Evolutionary conservation across 2,329 filamentous ascomycete genomes (phyloP).

Genomic region (Lomentospora prolificans): DNA sequence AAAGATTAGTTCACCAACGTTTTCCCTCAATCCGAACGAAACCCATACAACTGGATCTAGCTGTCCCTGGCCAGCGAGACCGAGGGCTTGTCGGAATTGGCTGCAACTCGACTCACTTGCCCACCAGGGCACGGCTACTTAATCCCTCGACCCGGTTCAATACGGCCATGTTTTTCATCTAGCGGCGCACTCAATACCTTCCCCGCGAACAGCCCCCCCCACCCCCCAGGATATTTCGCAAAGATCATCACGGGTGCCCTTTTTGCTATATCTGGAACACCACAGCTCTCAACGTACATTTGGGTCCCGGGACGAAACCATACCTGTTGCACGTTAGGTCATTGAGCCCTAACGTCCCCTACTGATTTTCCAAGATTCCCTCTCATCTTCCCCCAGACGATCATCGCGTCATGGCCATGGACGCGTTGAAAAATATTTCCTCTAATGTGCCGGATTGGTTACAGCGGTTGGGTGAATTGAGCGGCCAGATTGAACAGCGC

Average conservation of each 20-base stretch:
- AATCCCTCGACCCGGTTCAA: not conserved
- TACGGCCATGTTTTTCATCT: not conserved
- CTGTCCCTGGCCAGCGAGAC: no score
- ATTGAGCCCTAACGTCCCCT: constrained; percentile 21
- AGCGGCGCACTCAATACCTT: not conserved
- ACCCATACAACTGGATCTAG: no score
- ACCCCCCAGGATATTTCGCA: no score
- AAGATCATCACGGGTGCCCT: no score
- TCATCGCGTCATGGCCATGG: constrained; percentile 34
- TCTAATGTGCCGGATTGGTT: constrained; percentile 52
- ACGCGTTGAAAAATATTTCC: constrained; percentile 45
- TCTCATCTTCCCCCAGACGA: constrained; percentile 13
- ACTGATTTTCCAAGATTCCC: not conserved
- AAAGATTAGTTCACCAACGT: no score
- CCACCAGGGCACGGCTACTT: not conserved
- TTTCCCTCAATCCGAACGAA: no score
- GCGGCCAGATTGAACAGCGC: constrained; percentile 49
- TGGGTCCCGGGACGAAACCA: no score
- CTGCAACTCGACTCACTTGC: no score
- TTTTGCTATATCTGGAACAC: no score
- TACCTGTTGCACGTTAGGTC: constrained; percentile 20
- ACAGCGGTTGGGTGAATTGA: constrained; percentile 48
- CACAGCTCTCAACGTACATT: no score
- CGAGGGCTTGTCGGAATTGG: no score
- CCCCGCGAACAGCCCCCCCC: not conserved